Conservation (phyloP, 495 filamentous ascomycete species). For the Hypoxylon cercidicola region DNA sequence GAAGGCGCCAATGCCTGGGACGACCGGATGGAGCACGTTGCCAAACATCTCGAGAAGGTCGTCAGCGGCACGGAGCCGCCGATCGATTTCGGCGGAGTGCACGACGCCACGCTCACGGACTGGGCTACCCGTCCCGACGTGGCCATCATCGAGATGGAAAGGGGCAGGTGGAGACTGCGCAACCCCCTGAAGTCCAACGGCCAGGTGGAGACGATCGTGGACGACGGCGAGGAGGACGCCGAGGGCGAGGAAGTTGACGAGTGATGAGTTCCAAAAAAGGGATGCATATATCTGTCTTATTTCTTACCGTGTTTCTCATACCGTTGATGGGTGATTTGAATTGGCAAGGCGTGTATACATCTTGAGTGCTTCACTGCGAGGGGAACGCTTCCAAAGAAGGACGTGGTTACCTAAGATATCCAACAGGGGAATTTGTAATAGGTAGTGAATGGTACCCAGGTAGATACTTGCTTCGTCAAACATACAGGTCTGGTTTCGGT, state of each 20-base stretch:
- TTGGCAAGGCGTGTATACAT: conserved; percentile 11
- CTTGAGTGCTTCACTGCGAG: conserved; percentile 10
- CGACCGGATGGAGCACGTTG: conserved; percentile 89
- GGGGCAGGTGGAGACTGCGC: conserved; percentile 45
- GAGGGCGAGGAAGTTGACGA: conserved; percentile 45
- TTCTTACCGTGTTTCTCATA: conserved; percentile 17
- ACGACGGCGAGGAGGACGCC: conserved; percentile 42
- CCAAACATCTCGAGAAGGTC: conserved; percentile 76
- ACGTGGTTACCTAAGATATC: background rate
- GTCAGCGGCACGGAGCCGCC: conserved; percentile 45
- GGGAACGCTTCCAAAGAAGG: background rate
- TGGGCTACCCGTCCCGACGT: conserved; percentile 58
- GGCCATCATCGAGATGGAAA: conserved; percentile 50
- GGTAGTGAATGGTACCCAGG: no score
- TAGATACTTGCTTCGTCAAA: conserved; percentile 10
- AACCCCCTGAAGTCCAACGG: conserved; percentile 46
- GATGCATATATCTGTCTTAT: background rate
- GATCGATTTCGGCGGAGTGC: conserved; percentile 51
- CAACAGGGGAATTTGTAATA: conserved; percentile 14
- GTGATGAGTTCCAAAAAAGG: conserved; percentile 12
- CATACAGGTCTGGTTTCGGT: conserved; percentile 1
- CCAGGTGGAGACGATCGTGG: background rate
- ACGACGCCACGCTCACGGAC: conserved; percentile 52
- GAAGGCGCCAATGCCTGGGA: conserved; percentile 76
- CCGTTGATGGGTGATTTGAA: background rate